Evolutionary conservation across 495 filamentous ascomycete genomes (phyloP).

Genomic region (Penicillium silybi): DNA sequence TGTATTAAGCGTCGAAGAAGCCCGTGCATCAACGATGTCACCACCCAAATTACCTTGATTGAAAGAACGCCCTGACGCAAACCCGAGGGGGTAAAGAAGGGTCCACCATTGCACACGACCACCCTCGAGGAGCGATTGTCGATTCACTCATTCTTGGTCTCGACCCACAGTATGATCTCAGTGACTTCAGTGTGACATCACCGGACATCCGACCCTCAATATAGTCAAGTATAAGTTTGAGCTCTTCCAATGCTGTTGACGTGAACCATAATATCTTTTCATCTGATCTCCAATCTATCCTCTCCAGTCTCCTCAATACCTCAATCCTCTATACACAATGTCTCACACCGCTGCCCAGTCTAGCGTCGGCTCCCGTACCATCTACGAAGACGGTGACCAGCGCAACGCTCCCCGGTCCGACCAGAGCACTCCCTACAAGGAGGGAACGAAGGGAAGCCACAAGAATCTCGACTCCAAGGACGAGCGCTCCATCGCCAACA

Average conservation of each 20-base stretch:
- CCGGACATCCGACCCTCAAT: background rate
- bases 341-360: conserved; percentile 36
- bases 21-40: conserved; percentile 16
- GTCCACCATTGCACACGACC: conserved; percentile 10
- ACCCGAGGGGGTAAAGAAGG: conserved; percentile 1
- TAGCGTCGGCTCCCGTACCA: conserved; percentile 45
- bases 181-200: conserved; percentile 38
- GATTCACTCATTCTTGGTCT: conserved; percentile 10
- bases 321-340: conserved; percentile 5
- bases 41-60: conserved; percentile 18
- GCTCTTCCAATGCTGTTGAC: background rate
- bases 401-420: conserved; percentile 56
- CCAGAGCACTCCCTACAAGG: conserved; percentile 56
- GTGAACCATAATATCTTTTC: background rate
- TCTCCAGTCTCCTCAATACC: background rate
- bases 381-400: conserved; percentile 71
- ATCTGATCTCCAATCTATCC: background rate
- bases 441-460: conserved; percentile 65
- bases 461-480: conserved; percentile 74
- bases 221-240: conserved; percentile 17
- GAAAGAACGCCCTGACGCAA: background rate
- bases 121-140: background rate
- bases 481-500: conserved; percentile 74
- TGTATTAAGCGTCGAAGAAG: background rate
- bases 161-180: conserved; percentile 36